Evolutionary conservation across 1,284 basidiomycete genomes (phyloP).

Genomic region (Malassezia dermatis): DNA sequence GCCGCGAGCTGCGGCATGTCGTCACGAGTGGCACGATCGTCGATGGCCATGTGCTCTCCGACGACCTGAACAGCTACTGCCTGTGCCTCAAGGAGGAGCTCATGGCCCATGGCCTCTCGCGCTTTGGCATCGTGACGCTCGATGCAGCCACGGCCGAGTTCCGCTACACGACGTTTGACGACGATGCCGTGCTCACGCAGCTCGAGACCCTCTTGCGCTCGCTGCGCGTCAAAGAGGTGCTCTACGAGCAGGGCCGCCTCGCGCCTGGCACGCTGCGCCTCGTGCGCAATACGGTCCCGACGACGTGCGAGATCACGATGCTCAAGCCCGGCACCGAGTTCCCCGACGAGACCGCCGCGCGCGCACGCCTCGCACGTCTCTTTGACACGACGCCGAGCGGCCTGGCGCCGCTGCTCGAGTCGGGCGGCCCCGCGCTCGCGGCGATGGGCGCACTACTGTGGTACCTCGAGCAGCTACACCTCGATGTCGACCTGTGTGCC

Average conservation of each 20-base stretch:
- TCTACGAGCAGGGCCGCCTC: slow-evolving; percentile 70
- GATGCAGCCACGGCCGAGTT: slow-evolving; percentile 96
- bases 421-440: slow-evolving; percentile 25
- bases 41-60: slow-evolving; percentile 73
- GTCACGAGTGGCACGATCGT: slow-evolving; percentile 94
- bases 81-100: slow-evolving; percentile 65
- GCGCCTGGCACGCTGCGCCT: slow-evolving; percentile 28
- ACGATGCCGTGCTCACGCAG: slow-evolving; percentile 82
- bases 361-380: slow-evolving; percentile 29
- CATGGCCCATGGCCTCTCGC: neutral
- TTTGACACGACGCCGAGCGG: slow-evolving; percentile 30
- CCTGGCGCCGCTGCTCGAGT: slow-evolving; percentile 30
- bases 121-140: slow-evolving; percentile 83
- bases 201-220: slow-evolving; percentile 90
- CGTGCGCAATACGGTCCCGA: slow-evolving; percentile 31
- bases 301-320: slow-evolving; percentile 40
- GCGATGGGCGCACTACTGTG: slow-evolving; percentile 42
- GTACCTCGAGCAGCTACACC: slow-evolving; percentile 42
- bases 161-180: slow-evolving; percentile 76
- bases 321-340: slow-evolving; percentile 40
- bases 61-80: slow-evolving; percentile 92
- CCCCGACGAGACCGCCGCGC: slow-evolving; percentile 26
- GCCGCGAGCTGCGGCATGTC: slow-evolving; percentile 79
- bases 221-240: slow-evolving; percentile 78
- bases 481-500: slow-evolving; percentile 41